Conservation (phyloP, 805 yeast species). For the Suhomyces sp. region DNA sequence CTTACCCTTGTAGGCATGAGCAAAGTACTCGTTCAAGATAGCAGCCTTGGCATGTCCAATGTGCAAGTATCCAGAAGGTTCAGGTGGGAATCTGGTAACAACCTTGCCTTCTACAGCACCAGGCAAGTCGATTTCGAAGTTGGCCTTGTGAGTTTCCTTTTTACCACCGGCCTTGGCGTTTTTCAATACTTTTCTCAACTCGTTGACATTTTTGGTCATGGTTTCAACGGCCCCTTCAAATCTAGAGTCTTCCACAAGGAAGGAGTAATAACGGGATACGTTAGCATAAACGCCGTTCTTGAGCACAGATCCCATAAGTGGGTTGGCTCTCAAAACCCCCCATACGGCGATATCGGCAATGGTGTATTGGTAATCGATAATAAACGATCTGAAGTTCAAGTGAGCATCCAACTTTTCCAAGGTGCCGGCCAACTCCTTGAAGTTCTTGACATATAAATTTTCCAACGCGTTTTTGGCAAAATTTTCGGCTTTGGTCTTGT, state of each 20-base stretch:
- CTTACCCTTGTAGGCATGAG: conserved; percentile 93
- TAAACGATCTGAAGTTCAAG: conserved; percentile 79
- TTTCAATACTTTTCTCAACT: conserved; percentile 68
- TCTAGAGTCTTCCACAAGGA: conserved; percentile 61
- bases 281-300: conserved; percentile 82
- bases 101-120: conserved; percentile 93
- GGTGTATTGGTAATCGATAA: conserved; percentile 64
- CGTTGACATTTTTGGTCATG: conserved; percentile 66
- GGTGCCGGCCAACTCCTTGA: conserved; percentile 75
- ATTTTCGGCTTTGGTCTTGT: conserved; percentile 34
- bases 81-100: conserved; percentile 99
- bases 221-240: conserved; percentile 70
- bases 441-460: conserved; percentile 76
- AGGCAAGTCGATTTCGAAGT: conserved; percentile 87
- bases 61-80: conserved; percentile 98
- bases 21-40: conserved; percentile 91
- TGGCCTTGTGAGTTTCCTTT: conserved; percentile 90
- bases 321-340: conserved; percentile 93
- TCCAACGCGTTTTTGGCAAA: conserved; percentile 70
- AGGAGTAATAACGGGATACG: conserved; percentile 90
- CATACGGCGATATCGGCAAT: conserved; percentile 84
- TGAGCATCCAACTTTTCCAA: conserved; percentile 80
- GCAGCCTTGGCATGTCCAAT: conserved; percentile 99
- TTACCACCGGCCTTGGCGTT: conserved; percentile 36
- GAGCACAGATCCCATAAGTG: conserved; percentile 86